These are phyloP conservation scores for Neonectria sp. DNA, from an alignment of 2,329 filamentous ascomycete genomes.

Conservation along the genomic window DNA sequence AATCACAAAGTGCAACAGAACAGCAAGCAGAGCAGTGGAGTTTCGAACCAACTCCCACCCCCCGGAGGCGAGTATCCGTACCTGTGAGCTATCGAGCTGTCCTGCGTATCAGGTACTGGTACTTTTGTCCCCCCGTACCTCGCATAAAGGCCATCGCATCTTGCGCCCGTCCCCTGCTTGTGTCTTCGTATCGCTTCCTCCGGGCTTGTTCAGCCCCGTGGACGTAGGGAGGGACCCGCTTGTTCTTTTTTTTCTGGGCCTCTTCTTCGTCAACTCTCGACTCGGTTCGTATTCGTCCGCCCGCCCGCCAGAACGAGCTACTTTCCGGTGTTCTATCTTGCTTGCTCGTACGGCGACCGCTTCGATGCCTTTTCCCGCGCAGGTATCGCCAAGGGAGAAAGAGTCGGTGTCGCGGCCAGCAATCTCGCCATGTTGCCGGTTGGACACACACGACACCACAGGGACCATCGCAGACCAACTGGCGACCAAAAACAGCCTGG, in stretches of 20 bases:
- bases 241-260: slow-evolving; percentile 27
- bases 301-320: slow-evolving; percentile 15
- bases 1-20: slow-evolving; percentile 29
- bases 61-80: slow-evolving; percentile 21
- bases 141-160: slow-evolving; percentile 43
- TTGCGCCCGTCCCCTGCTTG: slow-evolving; percentile 44
- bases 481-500: slow-evolving; percentile 21
- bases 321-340: slow-evolving; percentile 21
- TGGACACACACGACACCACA: slow-evolving; percentile 28
- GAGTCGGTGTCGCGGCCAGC: slow-evolving; percentile 20
- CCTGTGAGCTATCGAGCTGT: slow-evolving; percentile 31
- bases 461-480: slow-evolving; percentile 29
- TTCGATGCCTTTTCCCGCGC: slow-evolving; percentile 1
- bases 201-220: slow-evolving; percentile 20
- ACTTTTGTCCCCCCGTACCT: slow-evolving; percentile 44
- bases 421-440: slow-evolving; percentile 20
- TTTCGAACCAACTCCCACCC: slow-evolving; percentile 2
- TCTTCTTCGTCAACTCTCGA: slow-evolving; percentile 16
- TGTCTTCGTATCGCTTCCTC: slow-evolving; percentile 43
- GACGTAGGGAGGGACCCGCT: slow-evolving; percentile 27
- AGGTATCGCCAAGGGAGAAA: slow-evolving; percentile 15
- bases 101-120: slow-evolving; percentile 40
- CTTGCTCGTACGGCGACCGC: slow-evolving; percentile 9
- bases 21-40: slow-evolving; percentile 29
- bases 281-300: slow-evolving; percentile 29